Percentiles rank a stretch among this genome's conserved stretches.
Evolutionary conservation across 1,284 basidiomycete genomes (phyloP).

Genomic region (Tetrapyrgos nigripes): DNA sequence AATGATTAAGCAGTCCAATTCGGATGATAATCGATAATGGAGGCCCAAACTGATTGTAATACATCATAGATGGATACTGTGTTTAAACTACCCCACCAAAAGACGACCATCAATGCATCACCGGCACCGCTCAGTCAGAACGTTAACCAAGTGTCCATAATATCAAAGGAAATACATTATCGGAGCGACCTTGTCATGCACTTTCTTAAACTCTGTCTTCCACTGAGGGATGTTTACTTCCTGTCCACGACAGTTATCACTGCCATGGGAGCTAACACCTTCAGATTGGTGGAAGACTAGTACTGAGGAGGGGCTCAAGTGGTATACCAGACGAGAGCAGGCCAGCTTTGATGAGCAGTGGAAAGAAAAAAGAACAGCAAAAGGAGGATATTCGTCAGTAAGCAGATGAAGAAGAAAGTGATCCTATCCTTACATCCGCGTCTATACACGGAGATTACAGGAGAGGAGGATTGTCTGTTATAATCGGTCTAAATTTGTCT

Average conservation of each 20-base stretch:
- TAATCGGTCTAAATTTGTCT: not conserved
- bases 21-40: too few relatives aligned
- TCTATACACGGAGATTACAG: constrained; percentile 39
- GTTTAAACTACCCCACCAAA: too few relatives aligned
- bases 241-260: constrained; percentile 27
- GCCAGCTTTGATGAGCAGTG: too few relatives aligned
- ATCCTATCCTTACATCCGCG: constrained; percentile 54
- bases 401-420: not conserved
- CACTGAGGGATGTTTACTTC: constrained; percentile 45
- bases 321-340: constrained; percentile 54
- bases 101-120: too few relatives aligned
- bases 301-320: constrained; percentile 42
- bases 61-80: too few relatives aligned
- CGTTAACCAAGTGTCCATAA: not conserved
- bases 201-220: constrained; percentile 31
- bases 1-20: too few relatives aligned
- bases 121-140: too few relatives aligned
- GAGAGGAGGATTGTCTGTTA: not conserved
- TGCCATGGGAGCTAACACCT: constrained; percentile 36
- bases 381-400: not conserved
- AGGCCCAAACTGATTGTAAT: too few relatives aligned
- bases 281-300: constrained; percentile 33
- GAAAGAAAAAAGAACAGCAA: constrained; percentile 8
- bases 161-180: constrained; percentile 51
- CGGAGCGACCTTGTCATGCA: constrained; percentile 27